A percentile compares a stretch with the other conserved stretches of the same genome.
These are phyloP conservation scores for Bruguiera parviflora DNA, from an alignment of 345 rosid species.

Conservation along the genomic window DNA sequence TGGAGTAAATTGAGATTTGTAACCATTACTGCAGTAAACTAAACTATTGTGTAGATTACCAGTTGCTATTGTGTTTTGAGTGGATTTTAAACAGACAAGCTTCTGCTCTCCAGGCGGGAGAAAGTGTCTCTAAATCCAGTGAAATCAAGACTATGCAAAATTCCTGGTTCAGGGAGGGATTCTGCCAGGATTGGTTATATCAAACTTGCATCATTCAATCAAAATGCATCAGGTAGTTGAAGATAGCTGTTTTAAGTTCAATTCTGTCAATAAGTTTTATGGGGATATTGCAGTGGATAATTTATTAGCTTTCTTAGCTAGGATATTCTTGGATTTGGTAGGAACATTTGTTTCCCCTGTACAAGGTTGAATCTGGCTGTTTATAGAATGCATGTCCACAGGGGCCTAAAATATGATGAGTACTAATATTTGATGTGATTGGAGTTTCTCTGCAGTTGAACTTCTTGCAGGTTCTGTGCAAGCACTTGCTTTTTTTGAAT, in stretches of 20 bases:
- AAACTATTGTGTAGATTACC: neutral
- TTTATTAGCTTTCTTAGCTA: neutral
- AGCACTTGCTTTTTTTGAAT: neutral
- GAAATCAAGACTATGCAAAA: constrained; percentile 73
- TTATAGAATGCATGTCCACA: neutral
- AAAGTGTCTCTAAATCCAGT: constrained; percentile 82
- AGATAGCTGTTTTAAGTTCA: constrained; percentile 8
- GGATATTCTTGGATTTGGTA: neutral
- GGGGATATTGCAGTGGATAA: neutral
- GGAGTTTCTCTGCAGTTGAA: neutral
- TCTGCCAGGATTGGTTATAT: constrained; percentile 82
- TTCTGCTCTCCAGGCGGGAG: constrained; percentile 60
- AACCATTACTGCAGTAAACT: neutral
- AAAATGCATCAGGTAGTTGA: constrained; percentile 75
- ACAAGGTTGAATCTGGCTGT: neutral
- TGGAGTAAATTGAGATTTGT: neutral
- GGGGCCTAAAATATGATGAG: neutral
- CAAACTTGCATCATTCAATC: constrained; percentile 76
- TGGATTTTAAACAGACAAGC: constrained; percentile 5
- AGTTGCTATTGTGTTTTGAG: neutral
- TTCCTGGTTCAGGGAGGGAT: constrained; percentile 66
- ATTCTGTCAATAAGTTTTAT: neutral
- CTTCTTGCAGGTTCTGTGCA: neutral
- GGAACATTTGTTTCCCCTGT: neutral
- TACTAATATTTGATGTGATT: neutral